Evolutionary conservation across 129 eudicot species (phyloP), one percentile per base, ranked within the genome.

Genomic region (Dittrichia graveolens): DNA sequence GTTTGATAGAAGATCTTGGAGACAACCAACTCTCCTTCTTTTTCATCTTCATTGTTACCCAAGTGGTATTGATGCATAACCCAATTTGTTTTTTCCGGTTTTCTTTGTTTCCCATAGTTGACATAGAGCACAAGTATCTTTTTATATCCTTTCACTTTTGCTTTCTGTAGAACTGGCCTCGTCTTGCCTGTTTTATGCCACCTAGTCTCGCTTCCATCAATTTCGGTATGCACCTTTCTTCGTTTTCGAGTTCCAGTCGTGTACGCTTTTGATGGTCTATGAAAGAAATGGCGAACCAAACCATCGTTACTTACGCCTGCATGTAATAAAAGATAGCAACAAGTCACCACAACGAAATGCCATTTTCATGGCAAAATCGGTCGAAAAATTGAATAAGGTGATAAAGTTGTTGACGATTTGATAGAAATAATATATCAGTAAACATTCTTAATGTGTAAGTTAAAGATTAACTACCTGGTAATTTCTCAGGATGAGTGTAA

Each of bases 121-220:
- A 90, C 82, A 49, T 88, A 88, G 62, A 88, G 90, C 57, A 88
- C 95, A 69, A 88, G 88, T 40, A 88, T 88, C 71, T 88, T 88
- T 76, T 88, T 88, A 72, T 83, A 76, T 13, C 95, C 95, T 80
- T 84, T 85, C 55, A 80, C 86, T 50, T 73, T 83, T 53, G 79
- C 70, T 48, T 65, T 71, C 10, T 55, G 49, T 42, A 73, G 24
- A 76, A 88, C 86, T 3, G 91, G 81, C 62, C 95, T 80, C 5
- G 95, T 88, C 65, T 88, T 88, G 42, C 95, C 95, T 5, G 95
- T 88, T 73, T 88, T 88, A 69, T 88, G 95, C 95, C 95, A 88
- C 18, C 95, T 78, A 3, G 90, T 88, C 63, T 88, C 95, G 44
- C 83, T 68, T 18, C 95, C 95, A 5, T 85, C 86, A 8, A 67